Evolutionary conservation across 495 filamentous ascomycete species (phyloP).

Genomic region (Chaetomium tenue): DNA sequence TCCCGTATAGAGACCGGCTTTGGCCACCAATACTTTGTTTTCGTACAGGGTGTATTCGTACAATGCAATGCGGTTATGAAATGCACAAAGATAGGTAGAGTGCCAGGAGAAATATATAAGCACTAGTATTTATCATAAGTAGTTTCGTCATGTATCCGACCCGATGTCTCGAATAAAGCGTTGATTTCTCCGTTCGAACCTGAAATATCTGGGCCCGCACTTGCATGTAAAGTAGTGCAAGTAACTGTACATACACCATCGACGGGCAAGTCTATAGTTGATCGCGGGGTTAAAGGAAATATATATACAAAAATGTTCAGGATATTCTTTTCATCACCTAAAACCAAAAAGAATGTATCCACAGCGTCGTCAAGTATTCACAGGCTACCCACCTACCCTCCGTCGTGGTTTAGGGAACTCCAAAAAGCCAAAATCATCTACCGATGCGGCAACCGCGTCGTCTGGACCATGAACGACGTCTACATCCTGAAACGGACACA

Average conservation of each 20-base stretch:
- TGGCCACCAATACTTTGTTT: background rate
- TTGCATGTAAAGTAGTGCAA: too few relatives aligned
- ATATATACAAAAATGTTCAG: too few relatives aligned
- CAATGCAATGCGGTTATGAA: background rate
- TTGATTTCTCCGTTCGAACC: background rate
- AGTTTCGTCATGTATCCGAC: background rate
- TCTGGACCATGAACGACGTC: background rate
- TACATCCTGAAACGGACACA: conserved; percentile 8
- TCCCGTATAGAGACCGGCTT: background rate
- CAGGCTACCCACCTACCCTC: background rate
- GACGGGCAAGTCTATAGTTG: too few relatives aligned
- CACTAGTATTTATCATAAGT: too few relatives aligned
- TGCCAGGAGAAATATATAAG: background rate
- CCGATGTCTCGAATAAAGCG: too few relatives aligned
- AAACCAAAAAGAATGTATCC: too few relatives aligned
- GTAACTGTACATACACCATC: too few relatives aligned
- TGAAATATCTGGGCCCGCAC: too few relatives aligned
- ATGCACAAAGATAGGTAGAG: background rate
- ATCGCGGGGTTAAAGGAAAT: too few relatives aligned
- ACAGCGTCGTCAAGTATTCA: too few relatives aligned
- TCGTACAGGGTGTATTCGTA: background rate
- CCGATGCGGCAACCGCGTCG: conserved; percentile 1
- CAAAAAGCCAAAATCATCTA: background rate
- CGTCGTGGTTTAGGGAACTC: background rate
- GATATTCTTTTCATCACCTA: too few relatives aligned